phyloP scores from a whole-genome alignment of 2,329 filamentous ascomycete genomes.

The Fusarium fujikuroi region DNA sequence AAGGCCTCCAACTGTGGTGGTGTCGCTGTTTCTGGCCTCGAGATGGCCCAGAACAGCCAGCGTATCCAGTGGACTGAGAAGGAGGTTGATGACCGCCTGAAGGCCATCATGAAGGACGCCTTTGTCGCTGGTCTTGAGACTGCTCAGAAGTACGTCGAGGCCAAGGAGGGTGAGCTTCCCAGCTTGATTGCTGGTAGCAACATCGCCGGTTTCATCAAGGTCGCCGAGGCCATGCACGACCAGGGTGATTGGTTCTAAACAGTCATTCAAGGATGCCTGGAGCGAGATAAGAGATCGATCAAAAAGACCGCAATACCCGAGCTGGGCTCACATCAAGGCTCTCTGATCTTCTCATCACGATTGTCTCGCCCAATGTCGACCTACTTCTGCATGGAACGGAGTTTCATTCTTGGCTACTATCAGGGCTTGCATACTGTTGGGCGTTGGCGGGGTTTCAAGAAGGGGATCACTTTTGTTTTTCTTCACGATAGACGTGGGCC shows the following conservation, averaged over 20 bases:
- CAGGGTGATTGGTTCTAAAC: conserved; percentile 88
- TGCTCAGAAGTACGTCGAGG: conserved; percentile 86
- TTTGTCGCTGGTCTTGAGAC: conserved; percentile 91
- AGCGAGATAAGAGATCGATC: conserved; percentile 19
- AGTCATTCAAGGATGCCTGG: background rate
- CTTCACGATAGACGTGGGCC: conserved; percentile 32
- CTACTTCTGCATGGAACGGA: conserved; percentile 21
- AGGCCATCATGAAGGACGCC: conserved; percentile 93
- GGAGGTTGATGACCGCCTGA: conserved; percentile 91
- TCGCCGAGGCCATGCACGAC: conserved; percentile 91
- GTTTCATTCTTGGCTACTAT: conserved; percentile 38
- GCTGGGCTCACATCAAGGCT: conserved; percentile 40
- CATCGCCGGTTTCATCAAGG: conserved; percentile 98
- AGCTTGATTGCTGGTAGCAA: conserved; percentile 93
- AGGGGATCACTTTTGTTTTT: conserved; percentile 26
- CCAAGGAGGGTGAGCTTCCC: conserved; percentile 84
- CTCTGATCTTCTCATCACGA: conserved; percentile 14
- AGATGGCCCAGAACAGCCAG: conserved; percentile 98
- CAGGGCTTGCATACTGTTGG: conserved; percentile 42
- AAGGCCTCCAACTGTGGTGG: conserved; percentile 98
- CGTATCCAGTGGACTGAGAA: conserved; percentile 86
- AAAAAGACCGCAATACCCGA: conserved; percentile 37
- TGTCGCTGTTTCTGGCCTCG: conserved; percentile 95
- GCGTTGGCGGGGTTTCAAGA: conserved; percentile 43
- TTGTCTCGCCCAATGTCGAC: conserved; percentile 7